Percentiles rank a stretch among this genome's conserved stretches.
phyloP scores from a whole-genome alignment of 768 basidiomycete species.

The Boletus reticuloceps region DNA sequence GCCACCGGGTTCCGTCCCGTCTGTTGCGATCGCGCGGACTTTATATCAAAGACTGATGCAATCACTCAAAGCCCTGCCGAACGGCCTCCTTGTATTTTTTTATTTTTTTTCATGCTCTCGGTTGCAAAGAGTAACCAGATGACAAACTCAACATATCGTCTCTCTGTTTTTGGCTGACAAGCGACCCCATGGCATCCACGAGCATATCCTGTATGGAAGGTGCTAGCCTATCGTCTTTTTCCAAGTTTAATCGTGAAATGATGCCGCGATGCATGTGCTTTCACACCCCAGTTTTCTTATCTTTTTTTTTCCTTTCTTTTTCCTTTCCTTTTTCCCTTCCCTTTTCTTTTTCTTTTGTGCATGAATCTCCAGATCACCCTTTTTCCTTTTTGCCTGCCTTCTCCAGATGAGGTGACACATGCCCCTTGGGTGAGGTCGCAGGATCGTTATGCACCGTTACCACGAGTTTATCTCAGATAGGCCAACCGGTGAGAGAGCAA shows the following conservation, averaged over 20 bases:
- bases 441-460: slow-evolving; percentile 22
- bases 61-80: slow-evolving; percentile 18
- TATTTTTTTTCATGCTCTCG: slow-evolving; percentile 10
- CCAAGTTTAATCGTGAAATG: slow-evolving; percentile 20
- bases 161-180: slow-evolving; percentile 3
- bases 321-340: not conserved
- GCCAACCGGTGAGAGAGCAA: slow-evolving; percentile 16
- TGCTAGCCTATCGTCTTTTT: slow-evolving; percentile 19
- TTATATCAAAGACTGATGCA: slow-evolving; percentile 22
- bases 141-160: slow-evolving; percentile 7
- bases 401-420: slow-evolving; percentile 19
- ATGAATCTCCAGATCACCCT: no score
- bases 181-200: slow-evolving; percentile 11
- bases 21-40: slow-evolving; percentile 25
- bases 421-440: slow-evolving; percentile 24
- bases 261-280: slow-evolving; percentile 17
- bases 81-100: slow-evolving; percentile 14
- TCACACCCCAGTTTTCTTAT: slow-evolving; percentile 16
- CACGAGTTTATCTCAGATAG: slow-evolving; percentile 31
- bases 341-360: not conserved
- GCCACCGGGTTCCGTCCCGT: slow-evolving; percentile 32
- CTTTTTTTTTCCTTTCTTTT: slow-evolving; percentile 4
- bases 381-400: not conserved
- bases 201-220: slow-evolving; percentile 20
- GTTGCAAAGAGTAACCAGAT: slow-evolving; percentile 11